Evolutionary conservation across 805 yeast species (phyloP).

Genomic region (Candida manassasensis): DNA sequence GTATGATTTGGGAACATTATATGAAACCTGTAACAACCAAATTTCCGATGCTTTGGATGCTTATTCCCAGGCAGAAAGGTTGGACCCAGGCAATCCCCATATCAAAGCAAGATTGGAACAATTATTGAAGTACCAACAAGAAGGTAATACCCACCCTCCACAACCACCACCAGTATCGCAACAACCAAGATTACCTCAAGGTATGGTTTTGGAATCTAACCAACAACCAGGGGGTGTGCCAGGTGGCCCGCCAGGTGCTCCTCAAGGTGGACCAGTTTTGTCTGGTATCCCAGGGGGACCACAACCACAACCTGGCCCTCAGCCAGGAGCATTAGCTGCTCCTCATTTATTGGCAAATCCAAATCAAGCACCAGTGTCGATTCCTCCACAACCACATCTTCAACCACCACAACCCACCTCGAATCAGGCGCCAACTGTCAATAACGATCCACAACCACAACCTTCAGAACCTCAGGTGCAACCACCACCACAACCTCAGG

Average conservation of each 20-base stretch:
- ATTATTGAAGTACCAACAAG: constrained; percentile 65
- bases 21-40: constrained; percentile 96
- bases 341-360: constrained; percentile 1
- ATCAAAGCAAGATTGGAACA: constrained; percentile 91
- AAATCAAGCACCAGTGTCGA: constrained; percentile 6
- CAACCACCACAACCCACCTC: constrained; percentile 12
- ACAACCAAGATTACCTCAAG: constrained; percentile 59
- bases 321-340: constrained; percentile 7
- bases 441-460: constrained; percentile 10
- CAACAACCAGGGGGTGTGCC: constrained; percentile 15
- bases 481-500: constrained; percentile 10
- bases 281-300: constrained; percentile 4
- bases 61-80: constrained; percentile 90
- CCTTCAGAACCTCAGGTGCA: constrained; percentile 14
- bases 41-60: constrained; percentile 94
- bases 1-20: constrained; percentile 96
- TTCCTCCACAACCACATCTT: constrained; percentile 13
- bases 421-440: too few species aligned
- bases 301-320: constrained; percentile 6
- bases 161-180: constrained; percentile 65
- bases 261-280: constrained; percentile 9
- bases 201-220: constrained; percentile 53
- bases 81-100: constrained; percentile 92
- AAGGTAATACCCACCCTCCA: constrained; percentile 59
- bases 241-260: constrained; percentile 1